A percentile compares a stretch with the other conserved stretches of the same genome.
Conservation (phyloP, 352 stramenopile species). For the Pythium dissimile region DNA sequence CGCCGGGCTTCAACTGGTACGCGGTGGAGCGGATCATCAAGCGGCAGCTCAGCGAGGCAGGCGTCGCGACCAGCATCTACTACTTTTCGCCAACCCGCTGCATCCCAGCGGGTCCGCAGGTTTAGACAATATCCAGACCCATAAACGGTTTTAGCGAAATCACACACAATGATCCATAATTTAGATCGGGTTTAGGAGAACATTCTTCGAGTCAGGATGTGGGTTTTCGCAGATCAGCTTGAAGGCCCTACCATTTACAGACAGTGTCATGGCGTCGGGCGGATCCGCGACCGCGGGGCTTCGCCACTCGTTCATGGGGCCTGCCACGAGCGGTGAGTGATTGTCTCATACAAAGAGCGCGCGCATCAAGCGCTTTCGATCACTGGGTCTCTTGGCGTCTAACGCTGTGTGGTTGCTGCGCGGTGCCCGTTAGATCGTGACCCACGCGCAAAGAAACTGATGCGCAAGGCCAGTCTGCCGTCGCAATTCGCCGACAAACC, state of each 20-base stretch:
- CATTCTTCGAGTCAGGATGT: constrained; percentile 5
- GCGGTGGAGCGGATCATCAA: constrained; percentile 71
- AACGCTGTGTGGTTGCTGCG: neutral
- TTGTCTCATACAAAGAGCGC: neutral
- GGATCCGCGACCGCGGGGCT: constrained; percentile 13
- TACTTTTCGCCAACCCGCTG: constrained; percentile 42
- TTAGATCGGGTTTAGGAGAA: constrained; percentile 13
- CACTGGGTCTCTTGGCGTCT: neutral
- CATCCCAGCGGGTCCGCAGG: neutral
- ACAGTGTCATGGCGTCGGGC: constrained; percentile 14
- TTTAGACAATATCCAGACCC: no score
- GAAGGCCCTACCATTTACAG: no score
- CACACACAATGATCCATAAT: constrained; percentile 4
- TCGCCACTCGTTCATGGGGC: constrained; percentile 20
- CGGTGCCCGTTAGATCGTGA: constrained; percentile 4
- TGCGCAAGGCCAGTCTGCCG: constrained; percentile 21
- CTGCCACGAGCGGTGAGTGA: constrained; percentile 5
- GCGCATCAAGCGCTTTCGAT: neutral
- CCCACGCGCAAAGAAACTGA: constrained; percentile 4
- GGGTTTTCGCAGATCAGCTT: constrained; percentile 10
- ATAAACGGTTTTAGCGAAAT: constrained; percentile 15
- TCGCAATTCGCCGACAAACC: constrained; percentile 5
- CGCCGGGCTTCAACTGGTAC: constrained; percentile 81
- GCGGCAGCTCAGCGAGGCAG: constrained; percentile 50
- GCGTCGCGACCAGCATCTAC: constrained; percentile 62